These are phyloP conservation scores for Xerocomellus chrysenteron DNA, from an alignment of 768 basidiomycete genomes.

Conservation along the genomic window DNA sequence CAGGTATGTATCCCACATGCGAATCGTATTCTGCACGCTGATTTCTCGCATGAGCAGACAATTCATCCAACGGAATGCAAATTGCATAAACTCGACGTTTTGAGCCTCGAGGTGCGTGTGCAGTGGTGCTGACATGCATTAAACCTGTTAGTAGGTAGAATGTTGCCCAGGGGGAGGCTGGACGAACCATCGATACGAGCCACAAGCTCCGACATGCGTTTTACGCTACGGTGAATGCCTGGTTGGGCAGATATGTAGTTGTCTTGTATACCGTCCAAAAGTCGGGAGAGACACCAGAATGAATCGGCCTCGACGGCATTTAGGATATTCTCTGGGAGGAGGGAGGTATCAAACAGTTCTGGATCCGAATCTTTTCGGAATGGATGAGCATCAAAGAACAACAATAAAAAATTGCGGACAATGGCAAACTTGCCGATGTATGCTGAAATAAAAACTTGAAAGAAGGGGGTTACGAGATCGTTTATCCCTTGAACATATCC, in stretches of 20 bases:
- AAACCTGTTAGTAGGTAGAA: not conserved
- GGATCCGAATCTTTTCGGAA: slow-evolving; percentile 76
- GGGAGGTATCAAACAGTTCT: slow-evolving; percentile 78
- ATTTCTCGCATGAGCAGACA: slow-evolving; percentile 98
- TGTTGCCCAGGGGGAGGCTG: not conserved
- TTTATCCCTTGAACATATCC: slow-evolving; percentile 99
- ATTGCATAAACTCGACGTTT: slow-evolving; percentile 99
- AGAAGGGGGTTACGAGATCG: slow-evolving; percentile 96
- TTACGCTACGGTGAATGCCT: slow-evolving; percentile 91
- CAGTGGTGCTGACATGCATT: slow-evolving; percentile 63
- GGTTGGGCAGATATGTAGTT: slow-evolving; percentile 98
- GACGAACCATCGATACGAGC: slow-evolving; percentile 79
- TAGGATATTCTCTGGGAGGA: slow-evolving; percentile 67
- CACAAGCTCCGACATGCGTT: slow-evolving; percentile 92
- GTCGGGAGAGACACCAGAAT: slow-evolving; percentile 96
- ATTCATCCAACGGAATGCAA: slow-evolving; percentile 99
- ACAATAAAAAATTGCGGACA: not conserved
- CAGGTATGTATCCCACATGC: slow-evolving; percentile 99
- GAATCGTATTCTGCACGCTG: slow-evolving; percentile 91
- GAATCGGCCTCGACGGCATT: slow-evolving; percentile 94
- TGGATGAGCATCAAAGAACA: slow-evolving; percentile 1
- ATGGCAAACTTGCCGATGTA: slow-evolving; percentile 72
- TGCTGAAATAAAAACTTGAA: slow-evolving; percentile 92
- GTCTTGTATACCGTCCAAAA: slow-evolving; percentile 96
- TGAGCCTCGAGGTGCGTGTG: slow-evolving; percentile 82